Conservation (phyloP, 2,329 filamentous ascomycete species). For the Magnaporthiopsis rhizophila region DNA sequence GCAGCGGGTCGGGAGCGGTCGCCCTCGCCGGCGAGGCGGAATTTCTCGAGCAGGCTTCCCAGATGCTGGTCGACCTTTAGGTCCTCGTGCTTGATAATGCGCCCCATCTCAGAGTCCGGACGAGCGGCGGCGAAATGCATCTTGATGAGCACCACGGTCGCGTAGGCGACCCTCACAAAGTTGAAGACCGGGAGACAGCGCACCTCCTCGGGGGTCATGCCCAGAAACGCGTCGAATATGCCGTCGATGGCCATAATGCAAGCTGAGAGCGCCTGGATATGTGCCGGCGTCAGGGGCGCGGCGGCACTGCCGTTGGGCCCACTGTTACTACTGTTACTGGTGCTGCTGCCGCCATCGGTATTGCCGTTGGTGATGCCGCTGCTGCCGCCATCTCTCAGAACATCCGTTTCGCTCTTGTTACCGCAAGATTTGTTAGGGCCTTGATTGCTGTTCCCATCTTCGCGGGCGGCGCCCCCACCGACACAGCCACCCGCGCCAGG, state of each 20-base stretch:
- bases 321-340: constrained; percentile 20
- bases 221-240: constrained; percentile 57
- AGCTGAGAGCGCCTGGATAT: constrained; percentile 59
- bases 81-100: constrained; percentile 58
- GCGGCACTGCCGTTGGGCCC: neutral
- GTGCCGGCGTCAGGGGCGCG: constrained; percentile 40
- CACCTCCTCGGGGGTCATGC: constrained; percentile 49
- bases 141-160: constrained; percentile 64
- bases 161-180: constrained; percentile 65
- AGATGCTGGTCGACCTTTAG: constrained; percentile 61
- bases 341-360: neutral
- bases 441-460: constrained; percentile 32
- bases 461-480: constrained; percentile 27
- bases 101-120: constrained; percentile 58
- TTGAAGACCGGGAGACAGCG: constrained; percentile 62
- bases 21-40: constrained; percentile 53
- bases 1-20: constrained; percentile 57
- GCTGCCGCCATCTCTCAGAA: neutral
- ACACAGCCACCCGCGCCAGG: neutral
- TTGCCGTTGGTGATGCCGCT: constrained; percentile 19
- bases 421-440: neutral
- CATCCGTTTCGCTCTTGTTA: neutral
- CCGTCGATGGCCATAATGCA: constrained; percentile 59
- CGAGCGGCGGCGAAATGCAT: constrained; percentile 61
- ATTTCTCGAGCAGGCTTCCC: constrained; percentile 60